These are phyloP conservation scores for Globisporangium orthogonon DNA, from an alignment of 352 stramenopile genomes.

Conservation along the genomic window DNA sequence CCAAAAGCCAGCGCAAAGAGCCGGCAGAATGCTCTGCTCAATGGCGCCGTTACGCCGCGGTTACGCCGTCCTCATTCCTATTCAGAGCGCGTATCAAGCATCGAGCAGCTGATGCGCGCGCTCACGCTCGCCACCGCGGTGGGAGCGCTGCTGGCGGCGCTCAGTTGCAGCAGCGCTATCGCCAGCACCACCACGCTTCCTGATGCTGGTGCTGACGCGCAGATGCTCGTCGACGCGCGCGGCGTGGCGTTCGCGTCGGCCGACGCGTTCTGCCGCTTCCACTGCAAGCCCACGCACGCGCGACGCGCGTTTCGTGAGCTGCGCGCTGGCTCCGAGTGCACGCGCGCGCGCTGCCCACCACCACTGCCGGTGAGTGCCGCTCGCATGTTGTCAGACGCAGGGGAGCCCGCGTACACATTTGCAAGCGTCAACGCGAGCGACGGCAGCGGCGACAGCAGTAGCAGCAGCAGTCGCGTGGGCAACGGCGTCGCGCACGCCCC, in stretches of 20 bases:
- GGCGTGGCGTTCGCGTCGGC: conserved; percentile 41
- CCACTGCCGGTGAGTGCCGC: background rate
- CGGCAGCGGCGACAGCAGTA: conserved; percentile 7
- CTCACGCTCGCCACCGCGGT: background rate
- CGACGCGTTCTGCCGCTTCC: conserved; percentile 49
- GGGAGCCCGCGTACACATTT: conserved; percentile 1
- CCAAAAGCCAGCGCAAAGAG: no score
- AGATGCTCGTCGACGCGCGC: conserved; percentile 17
- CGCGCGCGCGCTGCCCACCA: conserved; percentile 16
- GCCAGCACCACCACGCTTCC: background rate
- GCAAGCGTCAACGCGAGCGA: background rate
- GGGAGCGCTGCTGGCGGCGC: background rate
- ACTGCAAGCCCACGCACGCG: conserved; percentile 50
- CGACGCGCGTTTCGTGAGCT: conserved; percentile 33
- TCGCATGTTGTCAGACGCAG: background rate
- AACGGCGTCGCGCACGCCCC: conserved; percentile 26
- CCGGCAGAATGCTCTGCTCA: no score
- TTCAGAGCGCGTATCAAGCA: background rate
- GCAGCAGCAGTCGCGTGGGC: conserved; percentile 5
- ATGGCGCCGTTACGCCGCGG: background rate
- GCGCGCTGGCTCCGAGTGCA: conserved; percentile 27
- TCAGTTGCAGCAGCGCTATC: background rate
- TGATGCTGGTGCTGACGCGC: no score
- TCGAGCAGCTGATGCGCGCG: background rate
- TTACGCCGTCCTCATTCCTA: background rate